phyloP scores from a whole-genome alignment of 176 grass and related monocot genomes.

The Chloris gayana region DNA sequence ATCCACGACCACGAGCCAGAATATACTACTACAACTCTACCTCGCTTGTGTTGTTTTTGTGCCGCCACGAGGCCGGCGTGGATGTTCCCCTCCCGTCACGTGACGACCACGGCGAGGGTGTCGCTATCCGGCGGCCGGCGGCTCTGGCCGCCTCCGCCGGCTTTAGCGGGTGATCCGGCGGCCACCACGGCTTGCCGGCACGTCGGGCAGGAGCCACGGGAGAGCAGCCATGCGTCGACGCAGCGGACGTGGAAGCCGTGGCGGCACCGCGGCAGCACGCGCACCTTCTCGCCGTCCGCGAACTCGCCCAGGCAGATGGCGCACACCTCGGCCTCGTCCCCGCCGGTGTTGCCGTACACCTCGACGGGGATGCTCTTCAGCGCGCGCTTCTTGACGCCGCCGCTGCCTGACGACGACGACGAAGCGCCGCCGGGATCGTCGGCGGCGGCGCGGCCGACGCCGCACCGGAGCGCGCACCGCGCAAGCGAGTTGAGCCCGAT shows the following conservation, averaged over 20 bases:
- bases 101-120: conserved; percentile 39
- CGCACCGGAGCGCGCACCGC: conserved; percentile 60
- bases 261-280: conserved; percentile 70
- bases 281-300: conserved; percentile 70
- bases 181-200: conserved; percentile 56
- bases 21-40: neutral
- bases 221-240: conserved; percentile 75
- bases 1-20: neutral
- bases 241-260: conserved; percentile 80
- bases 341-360: too few relatives aligned
- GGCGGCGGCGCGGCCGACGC: conserved; percentile 34
- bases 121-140: neutral
- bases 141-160: neutral
- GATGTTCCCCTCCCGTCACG: neutral
- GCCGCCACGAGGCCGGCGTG: neutral
- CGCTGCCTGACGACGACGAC: neutral
- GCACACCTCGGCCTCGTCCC: conserved; percentile 44
- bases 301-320: conserved; percentile 88
- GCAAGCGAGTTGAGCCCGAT: conserved; percentile 68
- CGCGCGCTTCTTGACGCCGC: conserved; percentile 57
- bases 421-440: too few relatives aligned
- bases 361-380: conserved; percentile 71
- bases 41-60: neutral
- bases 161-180: neutral
- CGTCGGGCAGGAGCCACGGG: conserved; percentile 74